Percentiles rank a stretch among this genome's conserved stretches.
Evolutionary conservation across 805 yeast species (phyloP).

Genomic region (Metschnikowia kofuensis): DNA sequence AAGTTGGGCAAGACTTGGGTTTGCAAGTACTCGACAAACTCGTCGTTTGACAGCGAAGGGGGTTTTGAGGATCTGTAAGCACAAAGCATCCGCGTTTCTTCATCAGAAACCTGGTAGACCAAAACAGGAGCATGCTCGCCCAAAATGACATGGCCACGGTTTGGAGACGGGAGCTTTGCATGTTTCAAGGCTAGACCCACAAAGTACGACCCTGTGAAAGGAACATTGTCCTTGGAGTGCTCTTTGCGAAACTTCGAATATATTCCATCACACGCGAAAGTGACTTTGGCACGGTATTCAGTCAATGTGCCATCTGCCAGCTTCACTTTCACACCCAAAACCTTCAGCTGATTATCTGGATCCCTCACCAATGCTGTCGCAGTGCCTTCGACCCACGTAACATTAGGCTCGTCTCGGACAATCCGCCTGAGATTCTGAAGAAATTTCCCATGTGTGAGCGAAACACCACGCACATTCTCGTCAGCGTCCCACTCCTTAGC

Average conservation of each 20-base stretch:
- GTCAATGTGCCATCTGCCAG: constrained; percentile 30
- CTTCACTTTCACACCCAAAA: constrained; percentile 74
- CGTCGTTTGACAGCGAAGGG: constrained; percentile 62
- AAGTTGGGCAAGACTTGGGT: constrained; percentile 61
- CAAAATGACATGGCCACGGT: constrained; percentile 87
- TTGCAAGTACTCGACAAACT: constrained; percentile 57
- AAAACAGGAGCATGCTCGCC: constrained; percentile 86
- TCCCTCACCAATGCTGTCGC: constrained; percentile 66
- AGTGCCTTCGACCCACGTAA: constrained; percentile 77
- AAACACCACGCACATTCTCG: constrained; percentile 66
- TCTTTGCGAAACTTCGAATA: constrained; percentile 88
- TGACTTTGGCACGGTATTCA: constrained; percentile 54
- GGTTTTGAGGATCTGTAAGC: constrained; percentile 73
- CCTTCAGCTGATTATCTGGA: constrained; percentile 44
- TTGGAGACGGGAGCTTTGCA: constrained; percentile 69
- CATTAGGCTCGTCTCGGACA: constrained; percentile 68
- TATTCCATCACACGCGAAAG: constrained; percentile 88
- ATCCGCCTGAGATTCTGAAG: constrained; percentile 69
- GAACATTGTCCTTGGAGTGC: constrained; percentile 56
- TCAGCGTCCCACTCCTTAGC: constrained; percentile 55
- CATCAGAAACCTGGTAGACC: constrained; percentile 80
- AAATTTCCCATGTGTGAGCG: constrained; percentile 92
- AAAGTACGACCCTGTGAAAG: constrained; percentile 77
- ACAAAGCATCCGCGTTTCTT: constrained; percentile 85
- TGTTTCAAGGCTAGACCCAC: constrained; percentile 76